Evolutionary conservation across 2,329 filamentous ascomycete species (phyloP).

Genomic region (Colletotrichum noveboracense): DNA sequence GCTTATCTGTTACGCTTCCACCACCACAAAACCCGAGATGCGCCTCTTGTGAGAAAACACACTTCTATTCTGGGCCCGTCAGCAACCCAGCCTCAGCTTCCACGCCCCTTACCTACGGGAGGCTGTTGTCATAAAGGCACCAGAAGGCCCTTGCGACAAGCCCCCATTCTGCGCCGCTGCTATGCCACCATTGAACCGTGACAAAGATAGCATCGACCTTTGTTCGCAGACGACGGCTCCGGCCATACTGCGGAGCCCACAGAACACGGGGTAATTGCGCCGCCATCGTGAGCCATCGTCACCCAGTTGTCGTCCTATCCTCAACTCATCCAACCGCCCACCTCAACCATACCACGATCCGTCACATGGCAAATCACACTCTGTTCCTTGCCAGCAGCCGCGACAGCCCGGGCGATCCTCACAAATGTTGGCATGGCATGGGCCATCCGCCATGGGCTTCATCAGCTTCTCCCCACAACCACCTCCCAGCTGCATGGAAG

Average conservation of each 20-base stretch:
- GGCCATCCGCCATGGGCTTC: background rate
- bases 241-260: background rate
- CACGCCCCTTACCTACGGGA: background rate
- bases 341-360: background rate
- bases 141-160: background rate
- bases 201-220: conserved; percentile 8
- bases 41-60: background rate
- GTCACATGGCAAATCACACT: background rate
- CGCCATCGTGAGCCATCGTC: background rate
- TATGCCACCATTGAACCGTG: background rate
- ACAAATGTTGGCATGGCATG: background rate
- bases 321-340: background rate
- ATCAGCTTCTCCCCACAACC: background rate
- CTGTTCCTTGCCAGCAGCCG: background rate
- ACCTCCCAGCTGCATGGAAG: background rate
- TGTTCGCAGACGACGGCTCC: conserved; percentile 5
- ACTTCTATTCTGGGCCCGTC: conserved; percentile 7
- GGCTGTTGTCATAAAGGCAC: background rate
- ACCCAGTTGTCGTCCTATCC: background rate
- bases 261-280: background rate
- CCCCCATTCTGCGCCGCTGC: background rate
- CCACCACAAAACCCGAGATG: background rate
- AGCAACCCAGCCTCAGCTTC: background rate
- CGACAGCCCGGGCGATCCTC: background rate
- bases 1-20: background rate